These are phyloP conservation scores for Ogataea minuta DNA, from an alignment of 805 yeast species.

Conservation along the genomic window DNA sequence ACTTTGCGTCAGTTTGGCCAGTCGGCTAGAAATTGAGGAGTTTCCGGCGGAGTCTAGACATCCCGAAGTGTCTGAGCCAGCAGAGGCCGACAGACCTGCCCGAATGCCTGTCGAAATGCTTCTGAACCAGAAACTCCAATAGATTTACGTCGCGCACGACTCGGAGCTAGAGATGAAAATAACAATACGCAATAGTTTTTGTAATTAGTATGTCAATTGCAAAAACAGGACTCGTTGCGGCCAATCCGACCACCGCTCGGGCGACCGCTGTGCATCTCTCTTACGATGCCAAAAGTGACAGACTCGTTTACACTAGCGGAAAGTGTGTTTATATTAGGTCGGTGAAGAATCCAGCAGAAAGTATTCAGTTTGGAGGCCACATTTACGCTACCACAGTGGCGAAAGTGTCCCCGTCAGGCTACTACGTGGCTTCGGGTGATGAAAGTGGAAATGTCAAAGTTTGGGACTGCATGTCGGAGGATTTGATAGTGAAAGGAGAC, in stretches of 20 bases:
- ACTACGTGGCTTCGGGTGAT: slow-evolving; percentile 89
- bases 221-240: slow-evolving; percentile 48
- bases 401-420: slow-evolving; percentile 84
- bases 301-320: slow-evolving; percentile 80
- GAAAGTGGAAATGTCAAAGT: slow-evolving; percentile 84
- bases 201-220: slow-evolving; percentile 18
- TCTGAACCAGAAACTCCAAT: slow-evolving; percentile 3
- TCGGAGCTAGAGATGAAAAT: background rate
- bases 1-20: too few relatives aligned
- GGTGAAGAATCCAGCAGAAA: slow-evolving; percentile 48
- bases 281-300: slow-evolving; percentile 64
- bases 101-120: slow-evolving; percentile 3
- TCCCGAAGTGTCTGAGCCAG: background rate
- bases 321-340: slow-evolving; percentile 74
- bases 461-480: slow-evolving; percentile 70
- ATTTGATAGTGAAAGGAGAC: slow-evolving; percentile 69
- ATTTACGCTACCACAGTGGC: slow-evolving; percentile 74
- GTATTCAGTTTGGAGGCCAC: slow-evolving; percentile 75
- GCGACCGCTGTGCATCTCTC: slow-evolving; percentile 71
- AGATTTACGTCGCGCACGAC: slow-evolving; percentile 5
- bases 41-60: background rate
- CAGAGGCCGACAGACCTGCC: background rate
- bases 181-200: background rate
- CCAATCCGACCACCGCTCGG: slow-evolving; percentile 76
- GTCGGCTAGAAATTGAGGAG: too few relatives aligned